Evolutionary conservation across 2,329 filamentous ascomycete species (phyloP).

Genomic region (Grosmannia clavigera): DNA sequence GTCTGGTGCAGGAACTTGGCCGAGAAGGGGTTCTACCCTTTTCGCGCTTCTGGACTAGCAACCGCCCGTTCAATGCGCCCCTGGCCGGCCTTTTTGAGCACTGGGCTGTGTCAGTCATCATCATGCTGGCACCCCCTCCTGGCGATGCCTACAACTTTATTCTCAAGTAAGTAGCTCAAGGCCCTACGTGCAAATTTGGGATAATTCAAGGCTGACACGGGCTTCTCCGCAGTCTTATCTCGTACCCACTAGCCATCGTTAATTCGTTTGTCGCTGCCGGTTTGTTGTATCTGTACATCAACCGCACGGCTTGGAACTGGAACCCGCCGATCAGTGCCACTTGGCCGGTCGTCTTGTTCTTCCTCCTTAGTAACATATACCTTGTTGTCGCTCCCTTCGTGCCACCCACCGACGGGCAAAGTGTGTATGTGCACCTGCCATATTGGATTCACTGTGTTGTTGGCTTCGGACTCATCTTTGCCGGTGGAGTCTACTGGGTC

Average conservation of each 20-base stretch:
- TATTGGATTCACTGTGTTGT: constrained; percentile 48
- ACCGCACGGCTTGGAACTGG: constrained; percentile 36
- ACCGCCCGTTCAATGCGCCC: constrained; percentile 50
- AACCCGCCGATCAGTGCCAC: constrained; percentile 41
- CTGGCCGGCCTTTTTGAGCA: constrained; percentile 50
- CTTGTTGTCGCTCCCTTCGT: constrained; percentile 48
- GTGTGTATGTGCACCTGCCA: constrained; percentile 39
- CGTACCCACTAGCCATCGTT: constrained; percentile 48
- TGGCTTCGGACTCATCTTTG: constrained; percentile 39
- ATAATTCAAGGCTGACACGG: neutral
- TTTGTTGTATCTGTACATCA: constrained; percentile 40
- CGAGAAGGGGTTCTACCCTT: constrained; percentile 55
- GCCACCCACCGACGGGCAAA: constrained; percentile 37
- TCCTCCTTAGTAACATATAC: constrained; percentile 48
- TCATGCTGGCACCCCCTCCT: constrained; percentile 54
- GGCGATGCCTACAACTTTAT: constrained; percentile 56
- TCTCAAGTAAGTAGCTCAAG: constrained; percentile 31
- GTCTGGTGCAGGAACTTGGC: constrained; percentile 53
- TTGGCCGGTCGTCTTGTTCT: constrained; percentile 43
- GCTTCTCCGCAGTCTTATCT: constrained; percentile 37
- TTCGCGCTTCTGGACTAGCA: constrained; percentile 50
- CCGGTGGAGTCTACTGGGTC: constrained; percentile 43
- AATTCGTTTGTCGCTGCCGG: constrained; percentile 42
- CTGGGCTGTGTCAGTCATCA: constrained; percentile 50
- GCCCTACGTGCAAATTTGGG: neutral